Evolutionary conservation across 1,139 yeast genomes (phyloP).

Genomic region (Geotrichum citri-aurantii): DNA sequence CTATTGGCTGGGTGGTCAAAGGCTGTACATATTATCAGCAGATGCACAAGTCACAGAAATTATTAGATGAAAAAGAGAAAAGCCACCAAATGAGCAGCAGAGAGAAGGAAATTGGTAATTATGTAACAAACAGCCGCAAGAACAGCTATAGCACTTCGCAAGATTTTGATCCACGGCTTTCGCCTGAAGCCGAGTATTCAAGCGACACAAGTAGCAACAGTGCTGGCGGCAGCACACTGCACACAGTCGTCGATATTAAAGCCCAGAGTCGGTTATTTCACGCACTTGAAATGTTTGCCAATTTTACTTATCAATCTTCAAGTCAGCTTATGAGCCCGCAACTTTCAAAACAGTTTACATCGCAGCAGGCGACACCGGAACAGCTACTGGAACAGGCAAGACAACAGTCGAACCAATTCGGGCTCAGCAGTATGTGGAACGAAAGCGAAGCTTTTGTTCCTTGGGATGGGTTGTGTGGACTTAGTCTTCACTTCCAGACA

Average conservation of each 20-base stretch:
- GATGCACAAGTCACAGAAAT: slow-evolving; percentile 2
- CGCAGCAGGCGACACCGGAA: background rate
- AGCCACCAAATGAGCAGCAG: background rate
- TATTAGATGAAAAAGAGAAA: background rate
- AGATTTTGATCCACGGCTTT: background rate
- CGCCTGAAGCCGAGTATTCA: background rate
- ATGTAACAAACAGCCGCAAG: background rate
- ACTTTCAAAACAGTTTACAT: background rate
- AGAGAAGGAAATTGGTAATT: background rate
- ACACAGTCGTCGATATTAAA: slow-evolving; percentile 21
- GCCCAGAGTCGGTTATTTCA: slow-evolving; percentile 30
- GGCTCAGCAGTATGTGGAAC: slow-evolving; percentile 2
- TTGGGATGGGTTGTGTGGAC: slow-evolving; percentile 13
- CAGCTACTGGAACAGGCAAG: background rate
- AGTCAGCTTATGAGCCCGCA: slow-evolving; percentile 6
- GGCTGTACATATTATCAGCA: slow-evolving; percentile 10
- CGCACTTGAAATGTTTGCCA: slow-evolving; percentile 32
- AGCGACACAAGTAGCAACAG: background rate
- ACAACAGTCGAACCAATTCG: background rate
- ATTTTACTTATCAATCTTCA: slow-evolving; percentile 4
- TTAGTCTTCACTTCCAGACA: slow-evolving; percentile 9
- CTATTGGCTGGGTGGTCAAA: slow-evolving; percentile 27
- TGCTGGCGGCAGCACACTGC: background rate
- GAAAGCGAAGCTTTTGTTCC: slow-evolving; percentile 9
- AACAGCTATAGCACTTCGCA: background rate